These are phyloP conservation scores for Leptomonas seymouri DNA, from an alignment of 208 protist species.

Conservation along the genomic window DNA sequence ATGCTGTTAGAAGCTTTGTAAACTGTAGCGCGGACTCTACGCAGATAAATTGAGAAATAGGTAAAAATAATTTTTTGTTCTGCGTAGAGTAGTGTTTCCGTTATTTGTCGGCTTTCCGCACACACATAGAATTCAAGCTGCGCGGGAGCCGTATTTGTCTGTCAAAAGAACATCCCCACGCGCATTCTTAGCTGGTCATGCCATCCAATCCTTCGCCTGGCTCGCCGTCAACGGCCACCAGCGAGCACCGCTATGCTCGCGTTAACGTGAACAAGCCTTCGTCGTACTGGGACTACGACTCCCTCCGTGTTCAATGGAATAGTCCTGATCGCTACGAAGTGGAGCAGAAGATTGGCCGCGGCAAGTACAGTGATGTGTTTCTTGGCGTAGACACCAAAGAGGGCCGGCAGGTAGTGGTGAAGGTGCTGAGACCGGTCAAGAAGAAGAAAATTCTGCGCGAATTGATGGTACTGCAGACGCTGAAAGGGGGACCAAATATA, in stretches of 20 bases:
- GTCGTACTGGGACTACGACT: conserved; percentile 97
- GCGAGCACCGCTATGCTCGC: conserved; percentile 75
- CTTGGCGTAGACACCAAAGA: conserved; percentile 94
- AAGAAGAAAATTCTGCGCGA: conserved; percentile 99
- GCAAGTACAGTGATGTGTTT: conserved; percentile 99
- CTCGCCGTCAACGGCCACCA: conserved; percentile 38
- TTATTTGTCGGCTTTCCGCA: neutral
- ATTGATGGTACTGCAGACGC: conserved; percentile 99
- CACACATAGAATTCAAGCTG: neutral
- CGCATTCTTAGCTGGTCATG: conserved; percentile 28
- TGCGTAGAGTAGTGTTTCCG: neutral
- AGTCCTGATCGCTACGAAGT: conserved; percentile 98
- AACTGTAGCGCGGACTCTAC: no score
- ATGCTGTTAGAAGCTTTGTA: no score
- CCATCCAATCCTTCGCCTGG: conserved; percentile 23
- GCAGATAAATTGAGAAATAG: no score
- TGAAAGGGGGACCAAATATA: conserved; percentile 98
- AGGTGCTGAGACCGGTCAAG: conserved; percentile 99
- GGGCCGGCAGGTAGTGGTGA: conserved; percentile 96
- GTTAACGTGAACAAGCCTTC: conserved; percentile 88
- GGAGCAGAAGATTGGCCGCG: conserved; percentile 95
- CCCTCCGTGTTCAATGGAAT: conserved; percentile 92
- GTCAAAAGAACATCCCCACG: neutral
- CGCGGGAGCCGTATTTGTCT: no score
- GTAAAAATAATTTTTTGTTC: no score